A percentile compares a stretch with the other conserved stretches of the same genome.
Conservation (phyloP, 495 filamentous ascomycete species). For the Tuber indicum region DNA sequence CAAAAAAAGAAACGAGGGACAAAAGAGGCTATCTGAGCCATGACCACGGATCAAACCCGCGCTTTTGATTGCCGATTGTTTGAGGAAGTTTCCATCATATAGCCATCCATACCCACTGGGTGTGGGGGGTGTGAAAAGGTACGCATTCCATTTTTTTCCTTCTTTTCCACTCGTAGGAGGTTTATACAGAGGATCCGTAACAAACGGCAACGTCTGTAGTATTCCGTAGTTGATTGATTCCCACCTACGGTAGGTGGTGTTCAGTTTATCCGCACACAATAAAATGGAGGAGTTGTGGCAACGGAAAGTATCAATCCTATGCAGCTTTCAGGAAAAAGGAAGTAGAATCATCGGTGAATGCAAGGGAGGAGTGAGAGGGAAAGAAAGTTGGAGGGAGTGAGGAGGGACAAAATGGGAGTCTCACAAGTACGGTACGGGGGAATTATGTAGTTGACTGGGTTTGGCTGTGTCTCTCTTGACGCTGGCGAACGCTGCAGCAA, state of each 20-base stretch:
- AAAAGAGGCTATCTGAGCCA: conserved; percentile 29
- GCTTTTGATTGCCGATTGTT: conserved; percentile 21
- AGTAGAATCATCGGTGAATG: conserved; percentile 3
- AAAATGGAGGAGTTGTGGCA: conserved; percentile 21
- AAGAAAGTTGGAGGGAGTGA: not conserved
- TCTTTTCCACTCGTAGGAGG: conserved; percentile 20
- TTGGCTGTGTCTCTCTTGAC: conserved; percentile 18
- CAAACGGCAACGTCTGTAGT: conserved; percentile 34
- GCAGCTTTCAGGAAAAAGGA: conserved; percentile 15
- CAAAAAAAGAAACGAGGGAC: conserved; percentile 36
- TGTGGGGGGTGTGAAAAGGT: not conserved
- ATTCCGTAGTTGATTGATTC: conserved; percentile 30
- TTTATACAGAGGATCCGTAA: conserved; percentile 19
- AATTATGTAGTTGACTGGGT: conserved; percentile 17
- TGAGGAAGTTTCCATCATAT: not conserved
- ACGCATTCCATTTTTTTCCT: conserved; percentile 23
- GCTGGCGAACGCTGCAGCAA: conserved; percentile 3
- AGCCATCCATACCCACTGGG: not conserved
- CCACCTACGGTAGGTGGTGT: conserved; percentile 13
- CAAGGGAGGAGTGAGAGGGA: not conserved
- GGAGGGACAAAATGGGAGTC: not conserved
- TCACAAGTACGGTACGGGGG: conserved; percentile 16
- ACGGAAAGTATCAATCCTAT: conserved; percentile 19
- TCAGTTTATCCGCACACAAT: conserved; percentile 25
- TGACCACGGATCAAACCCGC: conserved; percentile 31